Percentiles rank a stretch among this genome's conserved stretches.
Conservation (phyloP, 805 yeast species). For the Soucietia sequanensis region DNA sequence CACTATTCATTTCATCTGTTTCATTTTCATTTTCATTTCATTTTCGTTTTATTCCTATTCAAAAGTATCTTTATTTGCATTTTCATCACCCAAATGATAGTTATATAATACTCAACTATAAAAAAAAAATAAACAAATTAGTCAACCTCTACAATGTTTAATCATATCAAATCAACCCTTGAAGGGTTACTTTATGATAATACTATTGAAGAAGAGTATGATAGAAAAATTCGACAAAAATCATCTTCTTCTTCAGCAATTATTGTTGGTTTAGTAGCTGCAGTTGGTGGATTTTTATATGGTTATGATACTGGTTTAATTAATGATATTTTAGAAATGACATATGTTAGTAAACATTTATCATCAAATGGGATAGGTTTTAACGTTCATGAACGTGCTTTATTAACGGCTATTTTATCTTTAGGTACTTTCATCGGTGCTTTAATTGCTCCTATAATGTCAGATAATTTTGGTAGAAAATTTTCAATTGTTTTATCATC, state of each 20-base stretch:
- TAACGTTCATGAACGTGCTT: slow-evolving; percentile 61
- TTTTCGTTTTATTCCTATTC: too few species aligned
- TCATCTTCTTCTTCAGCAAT: slow-evolving; percentile 64
- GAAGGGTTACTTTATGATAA: slow-evolving; percentile 32
- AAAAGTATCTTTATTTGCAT: background rate
- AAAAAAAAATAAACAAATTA: too few species aligned
- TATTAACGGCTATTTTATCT: slow-evolving; percentile 76
- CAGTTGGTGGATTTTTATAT: slow-evolving; percentile 86
- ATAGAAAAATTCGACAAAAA: slow-evolving; percentile 38
- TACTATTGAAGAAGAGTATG: slow-evolving; percentile 35
- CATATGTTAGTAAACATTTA: slow-evolving; percentile 56
- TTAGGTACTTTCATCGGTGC: slow-evolving; percentile 80
- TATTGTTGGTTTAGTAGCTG: slow-evolving; percentile 75
- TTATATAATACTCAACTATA: background rate
- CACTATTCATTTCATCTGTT: background rate
- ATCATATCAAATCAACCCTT: slow-evolving; percentile 9
- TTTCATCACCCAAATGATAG: background rate
- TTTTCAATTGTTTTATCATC: slow-evolving; percentile 61
- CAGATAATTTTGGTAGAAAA: slow-evolving; percentile 74
- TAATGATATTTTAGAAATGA: slow-evolving; percentile 77
- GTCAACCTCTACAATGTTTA: background rate
- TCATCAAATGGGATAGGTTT: slow-evolving; percentile 50
- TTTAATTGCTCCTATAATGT: slow-evolving; percentile 54
- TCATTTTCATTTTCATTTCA: too few species aligned
- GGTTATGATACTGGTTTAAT: slow-evolving; percentile 90